A percentile compares a stretch with the other conserved stretches of the same genome.
These are phyloP conservation scores for Cyclotella atomus DNA, from an alignment of 108 stramenopile genomes.

Conservation along the genomic window DNA sequence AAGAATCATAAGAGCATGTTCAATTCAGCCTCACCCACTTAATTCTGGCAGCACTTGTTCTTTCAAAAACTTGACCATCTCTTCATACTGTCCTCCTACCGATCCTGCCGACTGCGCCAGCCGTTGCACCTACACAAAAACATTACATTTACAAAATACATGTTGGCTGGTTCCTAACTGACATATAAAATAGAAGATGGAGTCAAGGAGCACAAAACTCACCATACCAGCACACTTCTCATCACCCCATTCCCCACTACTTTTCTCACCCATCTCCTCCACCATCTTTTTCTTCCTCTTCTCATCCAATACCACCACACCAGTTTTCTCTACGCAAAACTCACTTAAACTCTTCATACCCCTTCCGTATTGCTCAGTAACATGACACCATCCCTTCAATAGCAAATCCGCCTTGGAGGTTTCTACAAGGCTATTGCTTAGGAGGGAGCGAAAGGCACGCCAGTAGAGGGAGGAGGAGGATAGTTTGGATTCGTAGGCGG, in stretches of 20 bases:
- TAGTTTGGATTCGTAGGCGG: slow-evolving; percentile 71
- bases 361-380: slow-evolving; percentile 52
- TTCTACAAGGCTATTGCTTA: slow-evolving; percentile 61
- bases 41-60: slow-evolving; percentile 44
- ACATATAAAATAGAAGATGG: too few relatives aligned
- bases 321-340: slow-evolving; percentile 59
- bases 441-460: slow-evolving; percentile 73
- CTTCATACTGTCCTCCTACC: slow-evolving; percentile 43
- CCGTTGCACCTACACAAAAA: slow-evolving; percentile 11
- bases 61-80: slow-evolving; percentile 44
- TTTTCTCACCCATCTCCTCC: slow-evolving; percentile 12
- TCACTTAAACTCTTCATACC: slow-evolving; percentile 63
- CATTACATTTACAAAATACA: too few relatives aligned
- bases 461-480: slow-evolving; percentile 76
- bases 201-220: neutral
- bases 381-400: slow-evolving; percentile 62
- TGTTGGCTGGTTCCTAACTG: too few relatives aligned
- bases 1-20: neutral
- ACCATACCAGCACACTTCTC: slow-evolving; percentile 14
- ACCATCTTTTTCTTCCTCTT: slow-evolving; percentile 58
- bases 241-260: neutral
- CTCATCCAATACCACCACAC: slow-evolving; percentile 55
- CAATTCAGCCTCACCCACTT: slow-evolving; percentile 23
- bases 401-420: slow-evolving; percentile 70
- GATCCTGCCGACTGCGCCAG: slow-evolving; percentile 31